Conservation (phyloP, 345 rosid genomes). For the Theobroma cacao region DNA sequence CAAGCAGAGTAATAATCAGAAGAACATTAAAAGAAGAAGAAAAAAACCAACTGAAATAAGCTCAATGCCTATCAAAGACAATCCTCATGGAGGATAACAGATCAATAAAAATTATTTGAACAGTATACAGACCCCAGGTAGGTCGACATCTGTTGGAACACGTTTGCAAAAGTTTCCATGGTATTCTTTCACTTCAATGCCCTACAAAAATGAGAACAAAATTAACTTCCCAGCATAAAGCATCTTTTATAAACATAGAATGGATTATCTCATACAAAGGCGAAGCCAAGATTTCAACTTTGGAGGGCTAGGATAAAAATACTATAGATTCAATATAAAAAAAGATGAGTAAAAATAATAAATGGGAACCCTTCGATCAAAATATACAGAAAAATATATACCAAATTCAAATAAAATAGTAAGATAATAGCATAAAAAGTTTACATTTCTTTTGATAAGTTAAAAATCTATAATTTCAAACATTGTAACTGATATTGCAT, state of each 20-base stretch:
- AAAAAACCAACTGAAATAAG: background rate
- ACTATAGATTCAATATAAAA: too few species aligned
- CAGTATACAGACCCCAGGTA: slow-evolving; percentile 74
- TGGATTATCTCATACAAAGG: background rate
- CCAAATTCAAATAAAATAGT: too few species aligned
- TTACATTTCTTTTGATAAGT: too few species aligned
- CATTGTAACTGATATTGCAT: too few species aligned
- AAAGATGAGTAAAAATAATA: too few species aligned
- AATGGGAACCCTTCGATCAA: too few species aligned
- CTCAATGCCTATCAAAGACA: background rate
- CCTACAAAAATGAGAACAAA: slow-evolving; percentile 36
- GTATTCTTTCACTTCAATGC: slow-evolving; percentile 93
- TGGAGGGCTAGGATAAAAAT: too few species aligned
- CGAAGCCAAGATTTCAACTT: too few species aligned
- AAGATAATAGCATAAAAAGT: too few species aligned
- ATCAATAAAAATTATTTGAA: background rate
- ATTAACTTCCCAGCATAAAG: slow-evolving; percentile 12
- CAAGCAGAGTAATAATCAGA: slow-evolving; percentile 14
- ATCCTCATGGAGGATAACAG: background rate
- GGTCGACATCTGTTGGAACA: slow-evolving; percentile 90
- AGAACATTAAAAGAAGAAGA: slow-evolving; percentile 8
- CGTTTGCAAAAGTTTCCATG: slow-evolving; percentile 93
- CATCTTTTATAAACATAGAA: background rate
- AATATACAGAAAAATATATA: too few species aligned
- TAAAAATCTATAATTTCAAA: too few species aligned